Evolutionary conservation across 129 eudicot species (phyloP), one percentile per base, ranked within the genome.

Genomic region (Flaveria linearis): DNA sequence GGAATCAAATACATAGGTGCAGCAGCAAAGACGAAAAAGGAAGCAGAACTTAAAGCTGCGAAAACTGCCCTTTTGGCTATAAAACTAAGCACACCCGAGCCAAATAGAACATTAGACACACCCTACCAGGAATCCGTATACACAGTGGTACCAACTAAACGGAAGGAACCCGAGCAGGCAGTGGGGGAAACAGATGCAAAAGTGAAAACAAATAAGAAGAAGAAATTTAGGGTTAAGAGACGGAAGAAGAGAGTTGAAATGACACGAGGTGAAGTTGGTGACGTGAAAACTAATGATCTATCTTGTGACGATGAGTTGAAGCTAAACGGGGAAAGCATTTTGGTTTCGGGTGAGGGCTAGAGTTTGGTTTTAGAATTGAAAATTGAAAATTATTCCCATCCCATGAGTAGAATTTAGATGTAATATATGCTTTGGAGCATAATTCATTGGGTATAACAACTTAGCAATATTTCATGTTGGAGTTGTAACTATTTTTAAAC

Each of bases 31-130:
- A 84, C 97, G 14, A 91, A 89, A 56, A 95, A 95, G 78, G 96
- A 91, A 78, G 99, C 97, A 10, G 99, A 91, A 73, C 87, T 91
- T 22, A 95, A 95, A 85, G 99, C 96, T 69, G 97, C 99, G 0
- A 28, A 82, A 77, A 89, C 88, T 12, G 99, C 97, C 30, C 78
- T 89, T 51, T 72, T 95, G 81, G 96, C 97, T 68, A 86, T 95
- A 58, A 85, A 85, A 71, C 79, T 89, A 69, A 78, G 81, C 53
- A 28, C 76, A 9, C 73, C 80, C 45, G 78, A 17, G 46, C 62
- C 81, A 2, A 75, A 63, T 10, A 68, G 26, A 45, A 69, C 76
- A 30, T 69, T 64, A 13, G 63, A 50, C 36, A 72, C 55, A 9
- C 77, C 75, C 47, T 33, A 51, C 22, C 80, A 28, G 8, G 85